These are phyloP conservation scores for Dovyalis caffra DNA, from an alignment of 345 rosid species.

Conservation along the genomic window DNA sequence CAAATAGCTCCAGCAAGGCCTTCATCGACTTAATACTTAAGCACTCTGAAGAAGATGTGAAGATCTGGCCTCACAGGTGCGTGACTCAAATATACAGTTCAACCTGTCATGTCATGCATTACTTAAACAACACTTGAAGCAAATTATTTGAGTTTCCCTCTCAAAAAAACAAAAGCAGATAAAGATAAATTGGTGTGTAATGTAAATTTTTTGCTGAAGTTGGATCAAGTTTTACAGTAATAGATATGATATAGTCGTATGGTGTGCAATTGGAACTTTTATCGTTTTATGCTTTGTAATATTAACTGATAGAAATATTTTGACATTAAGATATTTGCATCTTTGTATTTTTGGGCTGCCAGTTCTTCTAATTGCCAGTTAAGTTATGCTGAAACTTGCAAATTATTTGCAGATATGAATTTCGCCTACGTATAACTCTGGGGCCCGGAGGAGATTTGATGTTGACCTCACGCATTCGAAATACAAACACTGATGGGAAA, in stretches of 20 bases:
- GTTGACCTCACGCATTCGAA: conserved; percentile 35
- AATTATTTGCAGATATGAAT: conserved; percentile 23
- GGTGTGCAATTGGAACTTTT: background rate
- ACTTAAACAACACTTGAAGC: background rate
- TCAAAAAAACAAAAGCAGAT: background rate
- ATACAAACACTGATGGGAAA: conserved; percentile 35
- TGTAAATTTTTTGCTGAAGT: background rate
- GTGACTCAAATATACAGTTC: background rate
- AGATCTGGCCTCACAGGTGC: conserved; percentile 38
- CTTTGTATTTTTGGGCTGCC: background rate
- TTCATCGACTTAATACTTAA: conserved; percentile 30
- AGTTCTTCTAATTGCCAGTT: background rate
- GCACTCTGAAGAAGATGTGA: conserved; percentile 24
- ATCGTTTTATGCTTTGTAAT: background rate
- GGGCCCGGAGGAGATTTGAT: conserved; percentile 37
- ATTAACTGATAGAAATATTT: background rate
- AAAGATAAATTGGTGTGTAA: background rate
- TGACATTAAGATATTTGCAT: background rate
- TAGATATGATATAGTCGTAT: background rate
- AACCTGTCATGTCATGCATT: background rate
- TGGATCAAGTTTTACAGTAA: background rate
- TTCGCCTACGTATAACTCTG: conserved; percentile 27
- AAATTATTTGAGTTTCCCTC: conserved; percentile 1
- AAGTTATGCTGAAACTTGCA: background rate
- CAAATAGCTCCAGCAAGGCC: conserved; percentile 16